Conservation (phyloP, 176 grass and related monocot genomes). For the Themeda triandra region DNA sequence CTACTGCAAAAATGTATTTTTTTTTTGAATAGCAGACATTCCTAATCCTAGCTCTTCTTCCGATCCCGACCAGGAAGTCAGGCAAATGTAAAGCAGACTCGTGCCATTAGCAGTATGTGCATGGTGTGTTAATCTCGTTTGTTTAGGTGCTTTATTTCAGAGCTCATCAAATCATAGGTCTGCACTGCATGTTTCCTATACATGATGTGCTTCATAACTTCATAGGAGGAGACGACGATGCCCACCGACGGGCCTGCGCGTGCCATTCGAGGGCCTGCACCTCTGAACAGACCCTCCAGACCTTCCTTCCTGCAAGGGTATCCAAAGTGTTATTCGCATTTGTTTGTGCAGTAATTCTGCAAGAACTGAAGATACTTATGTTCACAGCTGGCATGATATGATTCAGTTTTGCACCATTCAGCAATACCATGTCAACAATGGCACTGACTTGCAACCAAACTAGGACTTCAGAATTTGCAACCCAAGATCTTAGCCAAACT, state of each 20-base stretch:
- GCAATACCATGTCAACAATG: neutral
- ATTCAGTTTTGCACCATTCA: neutral
- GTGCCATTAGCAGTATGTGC: neutral
- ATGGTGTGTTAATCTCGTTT: neutral
- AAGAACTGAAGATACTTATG: neutral
- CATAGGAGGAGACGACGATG: conserved; percentile 84
- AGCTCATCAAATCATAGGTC: conserved; percentile 26
- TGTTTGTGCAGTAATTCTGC: conserved; percentile 1
- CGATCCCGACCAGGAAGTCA: conserved; percentile 9
- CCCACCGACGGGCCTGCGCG: conserved; percentile 84
- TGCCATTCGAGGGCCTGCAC: conserved; percentile 72
- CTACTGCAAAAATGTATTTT: neutral
- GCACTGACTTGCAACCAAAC: neutral
- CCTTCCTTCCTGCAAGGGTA: conserved; percentile 72
- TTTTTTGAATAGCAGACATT: conserved; percentile 3
- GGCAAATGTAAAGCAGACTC: neutral
- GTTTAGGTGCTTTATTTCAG: neutral
- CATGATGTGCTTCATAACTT: conserved; percentile 80
- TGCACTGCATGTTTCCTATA: conserved; percentile 47
- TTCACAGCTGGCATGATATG: neutral
- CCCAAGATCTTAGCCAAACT: neutral
- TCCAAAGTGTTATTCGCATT: neutral
- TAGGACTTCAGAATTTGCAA: neutral
- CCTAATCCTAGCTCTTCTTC: neutral
- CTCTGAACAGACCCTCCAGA: conserved; percentile 63